These are phyloP conservation scores for Ogataea angusta DNA, from an alignment of 805 yeast genomes.

Conservation along the genomic window DNA sequence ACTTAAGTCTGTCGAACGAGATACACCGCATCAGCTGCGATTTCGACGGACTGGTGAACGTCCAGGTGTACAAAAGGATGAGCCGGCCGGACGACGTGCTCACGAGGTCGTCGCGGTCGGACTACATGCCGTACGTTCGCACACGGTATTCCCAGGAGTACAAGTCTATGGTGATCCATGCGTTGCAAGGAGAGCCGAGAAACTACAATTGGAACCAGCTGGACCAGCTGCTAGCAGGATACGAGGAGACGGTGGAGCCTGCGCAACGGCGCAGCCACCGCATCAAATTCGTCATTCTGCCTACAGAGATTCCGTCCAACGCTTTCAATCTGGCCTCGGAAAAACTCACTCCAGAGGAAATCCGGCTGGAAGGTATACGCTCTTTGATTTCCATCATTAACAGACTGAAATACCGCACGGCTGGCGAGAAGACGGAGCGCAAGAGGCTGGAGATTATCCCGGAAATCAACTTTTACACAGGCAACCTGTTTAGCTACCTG, in stretches of 20 bases:
- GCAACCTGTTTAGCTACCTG: slow-evolving; percentile 68
- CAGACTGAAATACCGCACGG: slow-evolving; percentile 48
- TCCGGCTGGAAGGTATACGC: slow-evolving; percentile 86
- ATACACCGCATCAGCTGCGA: slow-evolving; percentile 82
- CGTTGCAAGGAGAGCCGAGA: slow-evolving; percentile 49
- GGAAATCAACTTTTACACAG: slow-evolving; percentile 84
- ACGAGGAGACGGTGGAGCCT: slow-evolving; percentile 65
- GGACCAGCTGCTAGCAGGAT: slow-evolving; percentile 91
- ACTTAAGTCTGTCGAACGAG: slow-evolving; percentile 74
- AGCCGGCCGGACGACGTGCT: slow-evolving; percentile 29
- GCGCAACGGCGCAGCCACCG: slow-evolving; percentile 54
- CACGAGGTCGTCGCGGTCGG: slow-evolving; percentile 20
- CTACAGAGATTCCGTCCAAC: slow-evolving; percentile 65
- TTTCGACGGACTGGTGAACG: slow-evolving; percentile 67
- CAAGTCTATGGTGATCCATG: slow-evolving; percentile 53
- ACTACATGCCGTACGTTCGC: slow-evolving; percentile 57
- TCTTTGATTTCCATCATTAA: slow-evolving; percentile 62
- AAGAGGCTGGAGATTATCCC: slow-evolving; percentile 54
- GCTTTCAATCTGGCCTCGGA: slow-evolving; percentile 47
- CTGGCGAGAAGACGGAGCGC: slow-evolving; percentile 37
- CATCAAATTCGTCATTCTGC: slow-evolving; percentile 81
- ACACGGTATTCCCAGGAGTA: slow-evolving; percentile 76
- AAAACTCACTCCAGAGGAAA: slow-evolving; percentile 73
- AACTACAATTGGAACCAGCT: slow-evolving; percentile 84
- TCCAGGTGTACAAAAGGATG: slow-evolving; percentile 63